A percentile compares a stretch with the other conserved stretches of the same genome.
Evolutionary conservation across 164 flowering plant genomes (phyloP).

Genomic region (Kingdonia uniflora): DNA sequence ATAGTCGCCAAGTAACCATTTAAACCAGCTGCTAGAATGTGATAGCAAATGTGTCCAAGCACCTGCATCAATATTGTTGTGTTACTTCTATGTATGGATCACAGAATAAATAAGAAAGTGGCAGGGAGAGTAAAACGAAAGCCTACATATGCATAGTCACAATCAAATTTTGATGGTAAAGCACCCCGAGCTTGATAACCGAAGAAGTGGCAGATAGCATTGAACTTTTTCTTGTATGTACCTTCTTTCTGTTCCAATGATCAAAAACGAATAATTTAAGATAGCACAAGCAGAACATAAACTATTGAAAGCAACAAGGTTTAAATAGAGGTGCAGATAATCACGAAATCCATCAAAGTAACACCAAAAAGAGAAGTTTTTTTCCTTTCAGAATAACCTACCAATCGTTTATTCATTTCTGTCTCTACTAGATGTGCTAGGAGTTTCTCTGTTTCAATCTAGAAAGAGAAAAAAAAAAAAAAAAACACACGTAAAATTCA

Average conservation of each 20-base stretch:
- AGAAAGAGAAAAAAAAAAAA: conserved; percentile 12
- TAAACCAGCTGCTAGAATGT: conserved; percentile 88
- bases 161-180: conserved; percentile 92
- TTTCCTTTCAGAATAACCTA: conserved; percentile 21
- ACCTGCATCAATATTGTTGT: conserved; percentile 39
- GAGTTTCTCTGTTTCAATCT: conserved; percentile 99
- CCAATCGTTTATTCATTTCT: conserved; percentile 84
- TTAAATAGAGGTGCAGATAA: too few relatives aligned
- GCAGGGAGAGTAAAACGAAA: conserved; percentile 2
- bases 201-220: conserved; percentile 97
- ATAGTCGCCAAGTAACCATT: conserved; percentile 97
- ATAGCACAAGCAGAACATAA: too few relatives aligned
- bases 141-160: conserved; percentile 95
- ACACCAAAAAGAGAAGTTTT: too few relatives aligned
- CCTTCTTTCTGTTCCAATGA: conserved; percentile 78
- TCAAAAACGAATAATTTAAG: too few relatives aligned
- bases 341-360: too few relatives aligned
- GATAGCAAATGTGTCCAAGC: conserved; percentile 92
- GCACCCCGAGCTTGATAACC: conserved; percentile 99
- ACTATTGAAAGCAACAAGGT: too few relatives aligned
- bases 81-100: conserved; percentile 1
- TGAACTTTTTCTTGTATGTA: conserved; percentile 91
- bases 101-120: not conserved
- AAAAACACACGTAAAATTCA: too few relatives aligned
- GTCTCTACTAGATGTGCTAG: conserved; percentile 90